phyloP scores from a whole-genome alignment of 768 basidiomycete species.

The Fomitopsis serialis region DNA sequence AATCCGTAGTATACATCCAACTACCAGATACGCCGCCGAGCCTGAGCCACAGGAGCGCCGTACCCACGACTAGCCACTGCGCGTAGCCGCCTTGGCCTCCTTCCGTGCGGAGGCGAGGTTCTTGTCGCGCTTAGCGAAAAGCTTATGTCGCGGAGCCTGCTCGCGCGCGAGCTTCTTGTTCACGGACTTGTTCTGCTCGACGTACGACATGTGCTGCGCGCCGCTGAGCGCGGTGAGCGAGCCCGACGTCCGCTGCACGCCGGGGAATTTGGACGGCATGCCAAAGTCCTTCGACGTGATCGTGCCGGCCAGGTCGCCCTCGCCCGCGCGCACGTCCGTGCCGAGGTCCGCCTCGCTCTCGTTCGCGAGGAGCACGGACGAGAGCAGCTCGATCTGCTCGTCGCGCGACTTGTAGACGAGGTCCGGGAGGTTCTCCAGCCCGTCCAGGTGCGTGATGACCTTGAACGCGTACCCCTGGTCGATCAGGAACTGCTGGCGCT shows the following conservation, averaged over 20 bases:
- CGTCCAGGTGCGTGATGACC: conserved; percentile 96
- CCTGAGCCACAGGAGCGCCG: neutral
- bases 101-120: conserved; percentile 54
- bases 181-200: conserved; percentile 87
- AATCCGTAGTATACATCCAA: neutral
- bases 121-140: conserved; percentile 81
- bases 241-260: conserved; percentile 73
- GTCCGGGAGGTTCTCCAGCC: conserved; percentile 78
- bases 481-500: conserved; percentile 97
- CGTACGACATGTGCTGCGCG: conserved; percentile 87
- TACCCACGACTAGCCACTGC: neutral
- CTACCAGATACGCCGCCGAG: neutral
- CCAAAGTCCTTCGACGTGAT: conserved; percentile 86
- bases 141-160: conserved; percentile 58
- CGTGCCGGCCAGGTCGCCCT: conserved; percentile 81
- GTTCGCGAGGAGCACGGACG: conserved; percentile 85
- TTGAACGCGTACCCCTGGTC: conserved; percentile 99
- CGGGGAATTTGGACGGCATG: conserved; percentile 54
- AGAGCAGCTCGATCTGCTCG: conserved; percentile 95
- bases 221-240: conserved; percentile 82
- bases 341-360: conserved; percentile 89
- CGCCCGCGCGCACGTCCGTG: conserved; percentile 74
- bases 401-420: conserved; percentile 88
- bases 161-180: conserved; percentile 71
- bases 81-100: conserved; percentile 27